Evolutionary conservation across 2,329 filamentous ascomycete species (phyloP).

Genomic region (Aspergillus flavus): DNA sequence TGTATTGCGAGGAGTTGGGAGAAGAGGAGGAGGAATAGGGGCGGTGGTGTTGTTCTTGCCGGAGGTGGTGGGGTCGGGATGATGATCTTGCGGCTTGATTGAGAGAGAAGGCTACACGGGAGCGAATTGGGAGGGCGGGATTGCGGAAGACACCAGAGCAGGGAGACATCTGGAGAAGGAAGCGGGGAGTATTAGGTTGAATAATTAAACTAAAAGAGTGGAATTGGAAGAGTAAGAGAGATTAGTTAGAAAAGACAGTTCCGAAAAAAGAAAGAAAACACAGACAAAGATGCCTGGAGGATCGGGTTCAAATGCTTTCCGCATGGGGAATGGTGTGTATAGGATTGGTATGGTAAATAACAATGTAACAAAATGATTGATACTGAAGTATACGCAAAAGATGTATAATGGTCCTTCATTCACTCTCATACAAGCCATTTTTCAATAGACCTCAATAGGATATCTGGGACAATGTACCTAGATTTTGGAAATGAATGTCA

Average conservation of each 20-base stretch:
- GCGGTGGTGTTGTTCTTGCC: slow-evolving; percentile 16
- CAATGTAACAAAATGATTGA: background rate
- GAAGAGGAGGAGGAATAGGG: slow-evolving; percentile 20
- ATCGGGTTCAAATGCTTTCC: background rate
- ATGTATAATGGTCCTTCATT: background rate
- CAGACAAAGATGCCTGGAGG: background rate
- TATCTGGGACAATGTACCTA: background rate
- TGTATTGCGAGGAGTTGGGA: slow-evolving; percentile 26
- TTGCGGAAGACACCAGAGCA: slow-evolving; percentile 1
- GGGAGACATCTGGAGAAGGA: slow-evolving; percentile 1
- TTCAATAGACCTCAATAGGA: background rate
- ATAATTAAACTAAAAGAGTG: background rate
- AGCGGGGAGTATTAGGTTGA: background rate
- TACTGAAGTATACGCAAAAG: background rate
- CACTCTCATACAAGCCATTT: background rate
- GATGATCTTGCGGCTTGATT: slow-evolving; percentile 14
- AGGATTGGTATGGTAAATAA: background rate
- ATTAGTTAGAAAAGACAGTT: background rate
- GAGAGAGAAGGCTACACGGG: slow-evolving; percentile 2
- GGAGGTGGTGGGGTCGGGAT: slow-evolving; percentile 20
- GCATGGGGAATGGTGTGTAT: background rate
- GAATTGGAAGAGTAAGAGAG: background rate
- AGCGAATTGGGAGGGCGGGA: background rate
- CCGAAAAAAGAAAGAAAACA: background rate
- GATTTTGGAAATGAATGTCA: background rate